phyloP scores from a whole-genome alignment of 2,329 filamentous ascomycete genomes.

The Sclerotinia glacialis region DNA sequence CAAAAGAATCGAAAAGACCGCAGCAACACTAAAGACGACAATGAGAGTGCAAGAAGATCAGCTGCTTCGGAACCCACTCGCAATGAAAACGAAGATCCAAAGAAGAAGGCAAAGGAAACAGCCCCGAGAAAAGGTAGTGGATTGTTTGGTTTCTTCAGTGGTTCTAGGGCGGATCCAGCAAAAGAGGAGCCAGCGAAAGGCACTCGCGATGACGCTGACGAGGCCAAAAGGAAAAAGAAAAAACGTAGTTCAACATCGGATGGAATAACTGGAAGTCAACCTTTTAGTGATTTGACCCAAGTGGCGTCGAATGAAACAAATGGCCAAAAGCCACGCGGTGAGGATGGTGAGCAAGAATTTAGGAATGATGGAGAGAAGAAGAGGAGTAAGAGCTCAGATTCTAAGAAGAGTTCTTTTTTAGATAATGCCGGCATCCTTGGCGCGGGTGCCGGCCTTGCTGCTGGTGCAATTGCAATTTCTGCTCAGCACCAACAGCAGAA shows the following conservation, averaged over 20 bases:
- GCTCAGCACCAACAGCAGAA: constrained; percentile 40
- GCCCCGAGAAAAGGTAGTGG: constrained; percentile 43
- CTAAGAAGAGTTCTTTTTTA: constrained; percentile 62
- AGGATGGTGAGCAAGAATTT: constrained; percentile 29
- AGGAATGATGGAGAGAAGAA: constrained; percentile 35
- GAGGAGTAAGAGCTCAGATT: constrained; percentile 34
- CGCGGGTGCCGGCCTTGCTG: constrained; percentile 64
- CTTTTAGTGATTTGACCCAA: constrained; percentile 32
- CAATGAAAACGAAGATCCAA: constrained; percentile 39
- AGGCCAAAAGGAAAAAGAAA: constrained; percentile 37
- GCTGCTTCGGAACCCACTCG: constrained; percentile 45
- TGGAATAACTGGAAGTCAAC: constrained; percentile 29
- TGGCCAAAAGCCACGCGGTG: constrained; percentile 27
- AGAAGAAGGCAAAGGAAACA: constrained; percentile 42
- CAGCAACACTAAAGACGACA: constrained; percentile 46
- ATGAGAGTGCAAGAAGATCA: constrained; percentile 49
- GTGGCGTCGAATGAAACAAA: constrained; percentile 31
- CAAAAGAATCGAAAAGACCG: constrained; percentile 39
- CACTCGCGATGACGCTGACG: constrained; percentile 35
- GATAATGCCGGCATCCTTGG: constrained; percentile 68
- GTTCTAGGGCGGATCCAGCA: constrained; percentile 40
- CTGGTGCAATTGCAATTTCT: constrained; percentile 44
- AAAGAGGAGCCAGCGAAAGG: constrained; percentile 33
- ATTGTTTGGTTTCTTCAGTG: constrained; percentile 44
- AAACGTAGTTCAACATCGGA: constrained; percentile 37